Conservation (phyloP, 2,329 filamentous ascomycete species). For the Ilyonectria destructans region DNA sequence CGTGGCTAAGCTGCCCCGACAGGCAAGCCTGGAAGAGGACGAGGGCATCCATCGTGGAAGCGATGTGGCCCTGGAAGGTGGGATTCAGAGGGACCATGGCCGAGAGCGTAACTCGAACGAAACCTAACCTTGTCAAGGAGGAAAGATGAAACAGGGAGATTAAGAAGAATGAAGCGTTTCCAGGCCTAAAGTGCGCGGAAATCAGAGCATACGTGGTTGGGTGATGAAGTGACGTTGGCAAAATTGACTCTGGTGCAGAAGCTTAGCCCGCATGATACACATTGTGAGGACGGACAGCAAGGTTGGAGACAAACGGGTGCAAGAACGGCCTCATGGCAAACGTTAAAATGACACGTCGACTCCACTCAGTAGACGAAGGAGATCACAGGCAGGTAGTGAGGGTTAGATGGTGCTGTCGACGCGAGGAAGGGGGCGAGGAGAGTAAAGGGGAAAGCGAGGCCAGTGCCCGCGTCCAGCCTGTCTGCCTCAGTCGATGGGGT, state of each 20-base stretch:
- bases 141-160: constrained; percentile 11
- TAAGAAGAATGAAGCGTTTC: not conserved
- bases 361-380: constrained; percentile 13
- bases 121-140: constrained; percentile 32
- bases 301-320: constrained; percentile 12
- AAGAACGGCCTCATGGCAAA: too few relatives aligned
- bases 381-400: constrained; percentile 28
- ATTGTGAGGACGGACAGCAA: too few relatives aligned
- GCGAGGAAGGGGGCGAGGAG: constrained; percentile 2
- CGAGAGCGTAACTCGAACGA: constrained; percentile 33
- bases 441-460: not conserved
- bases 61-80: constrained; percentile 78
- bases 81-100: constrained; percentile 65
- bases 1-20: constrained; percentile 79
- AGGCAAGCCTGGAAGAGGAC: constrained; percentile 87
- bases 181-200: constrained; percentile 5
- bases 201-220: not conserved
- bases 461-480: too few relatives aligned
- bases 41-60: constrained; percentile 82
- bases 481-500: too few relatives aligned
- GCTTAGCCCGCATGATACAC: not conserved
- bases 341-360: not conserved
- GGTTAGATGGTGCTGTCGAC: constrained; percentile 16
- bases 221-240: not conserved
- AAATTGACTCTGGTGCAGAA: constrained; percentile 14